Conservation (phyloP, 2,329 filamentous ascomycete genomes). For the Hypoxylon sp. region DNA sequence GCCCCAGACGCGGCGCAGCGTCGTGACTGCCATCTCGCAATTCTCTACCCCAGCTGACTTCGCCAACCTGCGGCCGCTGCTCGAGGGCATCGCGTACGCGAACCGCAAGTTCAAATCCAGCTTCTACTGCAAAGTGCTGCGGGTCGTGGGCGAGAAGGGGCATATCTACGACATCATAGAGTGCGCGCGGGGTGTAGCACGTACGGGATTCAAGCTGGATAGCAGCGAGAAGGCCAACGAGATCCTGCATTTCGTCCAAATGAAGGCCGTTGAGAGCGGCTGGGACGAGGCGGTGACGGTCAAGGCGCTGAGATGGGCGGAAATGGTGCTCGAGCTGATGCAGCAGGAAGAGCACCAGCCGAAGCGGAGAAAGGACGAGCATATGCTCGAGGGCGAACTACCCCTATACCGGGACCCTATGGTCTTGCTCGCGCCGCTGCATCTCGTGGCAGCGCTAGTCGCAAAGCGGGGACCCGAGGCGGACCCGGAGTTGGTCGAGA, state of each 20-base stretch:
- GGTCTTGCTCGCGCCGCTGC: slow-evolving; percentile 60
- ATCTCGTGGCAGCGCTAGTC: slow-evolving; percentile 61
- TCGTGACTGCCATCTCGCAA: slow-evolving; percentile 58
- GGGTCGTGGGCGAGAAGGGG: slow-evolving; percentile 59
- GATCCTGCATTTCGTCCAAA: slow-evolving; percentile 58
- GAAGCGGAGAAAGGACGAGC: slow-evolving; percentile 33
- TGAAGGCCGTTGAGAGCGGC: slow-evolving; percentile 59
- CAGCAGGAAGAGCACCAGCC: slow-evolving; percentile 60
- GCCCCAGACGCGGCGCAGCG: slow-evolving; percentile 59
- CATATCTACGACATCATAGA: slow-evolving; percentile 65
- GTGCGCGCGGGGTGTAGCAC: slow-evolving; percentile 62
- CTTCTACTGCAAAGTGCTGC: slow-evolving; percentile 60
- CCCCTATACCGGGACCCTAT: slow-evolving; percentile 61
- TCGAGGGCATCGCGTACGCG: slow-evolving; percentile 65
- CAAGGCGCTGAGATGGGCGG: slow-evolving; percentile 63
- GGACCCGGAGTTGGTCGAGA: slow-evolving; percentile 51
- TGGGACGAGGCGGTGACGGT: slow-evolving; percentile 57
- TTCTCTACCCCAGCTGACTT: slow-evolving; percentile 68
- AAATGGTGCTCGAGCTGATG: slow-evolving; percentile 66
- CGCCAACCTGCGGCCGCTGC: slow-evolving; percentile 66
- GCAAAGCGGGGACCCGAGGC: slow-evolving; percentile 51
- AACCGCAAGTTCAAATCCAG: slow-evolving; percentile 56
- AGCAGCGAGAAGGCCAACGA: slow-evolving; percentile 60
- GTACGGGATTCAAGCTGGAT: slow-evolving; percentile 64
- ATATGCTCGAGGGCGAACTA: slow-evolving; percentile 39